Evolutionary conservation across 306 rosid genomes (phyloP).

Genomic region (Fagus sylvatica): DNA sequence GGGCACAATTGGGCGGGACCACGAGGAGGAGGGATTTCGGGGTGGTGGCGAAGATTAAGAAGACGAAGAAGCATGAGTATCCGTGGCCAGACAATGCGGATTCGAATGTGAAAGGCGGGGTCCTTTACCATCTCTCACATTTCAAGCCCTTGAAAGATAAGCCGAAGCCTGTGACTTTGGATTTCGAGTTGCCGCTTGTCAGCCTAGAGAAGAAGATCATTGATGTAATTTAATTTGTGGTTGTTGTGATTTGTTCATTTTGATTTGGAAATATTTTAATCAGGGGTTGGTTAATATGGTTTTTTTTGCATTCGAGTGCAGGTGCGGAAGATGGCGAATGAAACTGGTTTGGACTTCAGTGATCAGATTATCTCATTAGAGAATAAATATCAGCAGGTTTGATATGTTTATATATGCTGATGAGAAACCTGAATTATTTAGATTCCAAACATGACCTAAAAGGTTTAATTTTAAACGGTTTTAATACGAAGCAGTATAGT

Average conservation of each 20-base stretch:
- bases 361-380: constrained; percentile 79
- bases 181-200: constrained; percentile 76
- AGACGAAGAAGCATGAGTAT: constrained; percentile 76
- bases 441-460: background rate
- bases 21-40: constrained; percentile 50
- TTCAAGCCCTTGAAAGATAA: constrained; percentile 84
- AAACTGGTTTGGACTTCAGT: constrained; percentile 88
- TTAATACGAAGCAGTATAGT: background rate
- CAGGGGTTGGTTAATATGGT: constrained; percentile 1
- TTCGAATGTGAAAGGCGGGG: constrained; percentile 82
- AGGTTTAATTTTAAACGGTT: background rate
- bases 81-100: constrained; percentile 91
- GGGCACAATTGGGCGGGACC: constrained; percentile 35
- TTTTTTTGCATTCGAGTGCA: constrained; percentile 33
- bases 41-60: constrained; percentile 64
- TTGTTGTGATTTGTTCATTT: background rate
- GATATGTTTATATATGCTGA: constrained; percentile 16
- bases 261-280: background rate
- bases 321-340: constrained; percentile 86
- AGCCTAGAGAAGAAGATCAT: constrained; percentile 79
- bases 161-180: constrained; percentile 74
- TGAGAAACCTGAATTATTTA: background rate
- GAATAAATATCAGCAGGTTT: constrained; percentile 76
- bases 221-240: constrained; percentile 48
- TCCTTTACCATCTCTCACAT: constrained; percentile 61